A percentile compares a stretch with the other conserved stretches of the same genome.
These are phyloP conservation scores for Symbiotaphrina buchneri DNA, from an alignment of 495 filamentous ascomycete genomes.

Conservation along the genomic window DNA sequence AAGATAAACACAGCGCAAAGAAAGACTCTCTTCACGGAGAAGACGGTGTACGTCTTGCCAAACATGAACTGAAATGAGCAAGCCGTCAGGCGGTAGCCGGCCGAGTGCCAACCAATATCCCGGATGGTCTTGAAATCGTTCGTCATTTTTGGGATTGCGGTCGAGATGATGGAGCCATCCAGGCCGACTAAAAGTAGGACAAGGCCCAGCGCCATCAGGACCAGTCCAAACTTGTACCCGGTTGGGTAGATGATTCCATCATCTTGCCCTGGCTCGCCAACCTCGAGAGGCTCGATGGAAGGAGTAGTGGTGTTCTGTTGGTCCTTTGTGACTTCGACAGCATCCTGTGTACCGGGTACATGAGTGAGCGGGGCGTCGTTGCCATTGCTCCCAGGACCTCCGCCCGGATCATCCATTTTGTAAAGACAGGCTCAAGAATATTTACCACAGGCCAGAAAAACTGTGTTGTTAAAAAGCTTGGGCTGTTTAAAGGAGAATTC, in stretches of 20 bases:
- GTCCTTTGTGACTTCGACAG: no score
- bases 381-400: no score
- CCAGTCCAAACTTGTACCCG: neutral
- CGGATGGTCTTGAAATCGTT: neutral
- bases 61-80: slow-evolving; percentile 3
- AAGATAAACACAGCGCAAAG: neutral
- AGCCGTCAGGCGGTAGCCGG: neutral
- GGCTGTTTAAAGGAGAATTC: no score
- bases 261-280: neutral
- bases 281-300: neutral
- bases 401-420: no score
- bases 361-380: no score
- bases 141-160: neutral
- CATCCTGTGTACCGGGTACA: no score
- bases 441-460: no score
- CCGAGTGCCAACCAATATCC: neutral
- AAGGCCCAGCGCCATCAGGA: neutral
- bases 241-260: neutral
- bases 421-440: no score
- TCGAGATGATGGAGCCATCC: neutral
- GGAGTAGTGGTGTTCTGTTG: neutral
- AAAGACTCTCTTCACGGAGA: slow-evolving; percentile 1
- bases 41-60: neutral
- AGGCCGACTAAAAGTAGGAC: neutral
- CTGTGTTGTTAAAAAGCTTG: no score